Evolutionary conservation across 2,329 filamentous ascomycete species (phyloP), one percentile per base, ranked within the genome.

Genomic region (Juglanconis sp.): DNA sequence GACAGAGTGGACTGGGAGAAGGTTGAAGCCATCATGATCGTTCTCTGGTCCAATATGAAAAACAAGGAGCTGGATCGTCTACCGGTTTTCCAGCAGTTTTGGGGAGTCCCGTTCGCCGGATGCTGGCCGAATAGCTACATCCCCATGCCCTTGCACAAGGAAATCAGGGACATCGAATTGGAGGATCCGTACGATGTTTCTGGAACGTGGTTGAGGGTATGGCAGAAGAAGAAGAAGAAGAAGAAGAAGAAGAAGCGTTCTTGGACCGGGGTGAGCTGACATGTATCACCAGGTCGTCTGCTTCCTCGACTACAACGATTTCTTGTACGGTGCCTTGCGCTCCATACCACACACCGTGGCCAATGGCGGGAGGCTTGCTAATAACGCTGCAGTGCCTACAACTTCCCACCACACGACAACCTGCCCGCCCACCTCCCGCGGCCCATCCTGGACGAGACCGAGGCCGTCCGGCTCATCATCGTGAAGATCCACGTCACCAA

Each of bases 1-100:
- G 80, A 79, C 56, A 72, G 74, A 5, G 87, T 91, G 0, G 89
- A 94, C 72, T 94, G 90, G 90, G 89, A 93, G 72, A 91, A 90
- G 74, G 75, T 92, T 10, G 90, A 93, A 72, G 86, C 88, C 8
- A 83, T 92, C 57, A 84, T 92, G 79, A 77, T 92, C 3, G 84
- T 88, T 2, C 72, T 93, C 3, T 82, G 82, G 3, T 79, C 82
- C 68, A 92, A 91, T 68, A 77, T 89, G 55, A 72, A 76, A 44
- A 69, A 72, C 9, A 81, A 83, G 65, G 73, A 77, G 11, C 70
- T 80, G 9, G 72, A 77, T 40, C 68, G 68, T 7, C 76, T 77
- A 17, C 74, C 76, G 2, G 73, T 82, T 2, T 81, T 86, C 60
- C 73, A 72, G 11, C 73, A 78, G 32, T 73, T 83, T n/a, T 87